Evolutionary conservation across 257 asterid genomes (phyloP), one percentile per base, ranked within the genome.

Genomic region (Vinca minor): DNA sequence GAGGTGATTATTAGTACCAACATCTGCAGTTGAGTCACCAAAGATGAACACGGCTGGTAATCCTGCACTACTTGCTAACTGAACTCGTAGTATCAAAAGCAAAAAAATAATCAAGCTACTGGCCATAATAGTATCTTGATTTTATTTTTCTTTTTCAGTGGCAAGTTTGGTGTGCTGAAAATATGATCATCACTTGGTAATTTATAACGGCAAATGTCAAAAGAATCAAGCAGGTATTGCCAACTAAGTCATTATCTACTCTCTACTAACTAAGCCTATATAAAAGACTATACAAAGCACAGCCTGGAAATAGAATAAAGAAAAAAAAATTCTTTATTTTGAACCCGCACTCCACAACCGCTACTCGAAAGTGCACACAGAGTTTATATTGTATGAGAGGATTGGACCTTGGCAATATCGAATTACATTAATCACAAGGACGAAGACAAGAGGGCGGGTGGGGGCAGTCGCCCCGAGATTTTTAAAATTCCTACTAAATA

Each of bases 11-110:
- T 84, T 84, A 23, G 87, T 81, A 20, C 89, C 89, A 61, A 77
- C 89, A 61, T 84, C 89, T 23, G 76, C 82, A 0, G 83, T 81
- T 5, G 89, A 84, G 61, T 84, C 87, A 6, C 89, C 89, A 31
- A 84, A 79, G 8, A 84, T 59, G 71, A 80, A 83, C 0, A 80
- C 49, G 1, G 72, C 66, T 50, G 71, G 70, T 60, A 71, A 50
- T 13, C 54, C 64, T 59, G 72, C 76, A 52, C 11, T 52, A 52
- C 11, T 59, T 8, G 53, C 38, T 63, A 65, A 55, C 28, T 54
- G 17, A 23, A 41, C 26, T 23, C 11, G 20, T 23, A 17, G 18
- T 42, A 28, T 38, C 47, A 55, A 50, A 66, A 62, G 44, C 47
- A 66, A 9, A 2, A 66, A 29, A 3, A 41, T 13, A 28, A 41